Evolutionary conservation across 108 stramenopile genomes (phyloP).

Genomic region (Pseudonitzschia pungens): DNA sequence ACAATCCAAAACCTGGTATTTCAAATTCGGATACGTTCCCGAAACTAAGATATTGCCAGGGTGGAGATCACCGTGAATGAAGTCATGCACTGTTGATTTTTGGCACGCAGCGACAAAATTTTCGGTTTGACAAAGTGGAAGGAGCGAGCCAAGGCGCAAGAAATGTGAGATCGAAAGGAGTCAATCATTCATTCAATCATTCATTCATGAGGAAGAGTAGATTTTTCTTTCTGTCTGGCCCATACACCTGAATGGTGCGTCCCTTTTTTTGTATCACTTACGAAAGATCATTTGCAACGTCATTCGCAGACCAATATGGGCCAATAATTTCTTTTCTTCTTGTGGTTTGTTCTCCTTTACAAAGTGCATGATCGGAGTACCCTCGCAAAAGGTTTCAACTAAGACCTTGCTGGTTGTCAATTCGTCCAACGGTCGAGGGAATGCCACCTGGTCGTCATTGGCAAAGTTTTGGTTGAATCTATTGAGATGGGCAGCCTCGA

Average conservation of each 20-base stretch:
- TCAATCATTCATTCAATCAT: slow-evolving; percentile 22
- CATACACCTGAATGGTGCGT: too few species aligned
- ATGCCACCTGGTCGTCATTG: slow-evolving; percentile 60
- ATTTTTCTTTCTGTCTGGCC: background rate
- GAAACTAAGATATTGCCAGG: slow-evolving; percentile 84
- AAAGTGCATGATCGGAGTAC: slow-evolving; percentile 78
- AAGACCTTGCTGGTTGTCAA: slow-evolving; percentile 69
- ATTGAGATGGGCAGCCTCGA: slow-evolving; percentile 77
- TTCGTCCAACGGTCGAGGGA: slow-evolving; percentile 75
- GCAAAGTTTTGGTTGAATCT: slow-evolving; percentile 73
- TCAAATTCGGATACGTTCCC: slow-evolving; percentile 54
- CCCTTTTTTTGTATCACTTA: background rate
- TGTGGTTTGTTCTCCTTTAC: slow-evolving; percentile 25
- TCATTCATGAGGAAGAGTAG: slow-evolving; percentile 28
- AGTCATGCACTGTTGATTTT: slow-evolving; percentile 32
- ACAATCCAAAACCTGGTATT: slow-evolving; percentile 75
- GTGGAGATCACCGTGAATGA: slow-evolving; percentile 79
- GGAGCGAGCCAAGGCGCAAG: background rate
- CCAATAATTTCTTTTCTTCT: slow-evolving; percentile 60
- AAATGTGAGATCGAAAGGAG: background rate
- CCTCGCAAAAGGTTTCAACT: slow-evolving; percentile 85
- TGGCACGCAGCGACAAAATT: background rate
- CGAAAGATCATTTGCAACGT: slow-evolving; percentile 92
- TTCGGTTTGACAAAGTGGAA: background rate
- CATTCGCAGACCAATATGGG: slow-evolving; percentile 68